Base-by-base conservation (phyloP, 306 rosid genomes). In the Mimosa pudica region DNA sequence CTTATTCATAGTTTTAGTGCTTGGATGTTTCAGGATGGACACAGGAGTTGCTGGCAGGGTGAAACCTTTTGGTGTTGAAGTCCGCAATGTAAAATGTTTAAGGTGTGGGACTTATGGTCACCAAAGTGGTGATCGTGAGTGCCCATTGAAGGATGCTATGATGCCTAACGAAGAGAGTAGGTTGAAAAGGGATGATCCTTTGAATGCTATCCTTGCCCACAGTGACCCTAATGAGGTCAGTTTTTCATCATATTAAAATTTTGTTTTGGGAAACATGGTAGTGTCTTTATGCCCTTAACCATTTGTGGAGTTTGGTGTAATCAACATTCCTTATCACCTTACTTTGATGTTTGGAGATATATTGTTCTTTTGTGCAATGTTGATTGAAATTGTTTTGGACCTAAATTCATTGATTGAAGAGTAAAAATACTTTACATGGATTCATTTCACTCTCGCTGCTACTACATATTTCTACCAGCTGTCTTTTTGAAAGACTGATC, bases 71-170 rank as follows among this genome's bases (percentile, higher is more conserved):
- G 98, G 94, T 77, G 89, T 92, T 75, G 98, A 92, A 86, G 87
- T 95, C 55, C 97, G 98, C 76, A 94, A 94, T 86, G 98, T 95
- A 38, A 95, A 90, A 85, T 95, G 98, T 79, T 84, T 92, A 57
- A 89, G 98, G 83, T 95, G 98, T 82, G 98, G 98, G 68, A 86
- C 36, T 44, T 87, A 74, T 85, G 98, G 97, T 73, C 98, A 95
- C 89, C 98, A 95, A 89, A 92, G 98, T 83, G 98, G 98, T 58
- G 96, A 95, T 80, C 97, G 97, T 66, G 98, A 95, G 79, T 95
- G 98, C 84, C 97, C 97, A 2, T 82, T 95, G 85, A 95, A 91
- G 90, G 98, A 95, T 80, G 92, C 70, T 58, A 87, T 95, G 84
- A 95, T 92, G 98, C 97, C 97, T 42, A 92, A 66, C 51, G 98